Evolutionary conservation across 108 stramenopile species (phyloP), one percentile per base, ranked within the genome.

Genomic region (Pseudonitzschia multistriata): DNA sequence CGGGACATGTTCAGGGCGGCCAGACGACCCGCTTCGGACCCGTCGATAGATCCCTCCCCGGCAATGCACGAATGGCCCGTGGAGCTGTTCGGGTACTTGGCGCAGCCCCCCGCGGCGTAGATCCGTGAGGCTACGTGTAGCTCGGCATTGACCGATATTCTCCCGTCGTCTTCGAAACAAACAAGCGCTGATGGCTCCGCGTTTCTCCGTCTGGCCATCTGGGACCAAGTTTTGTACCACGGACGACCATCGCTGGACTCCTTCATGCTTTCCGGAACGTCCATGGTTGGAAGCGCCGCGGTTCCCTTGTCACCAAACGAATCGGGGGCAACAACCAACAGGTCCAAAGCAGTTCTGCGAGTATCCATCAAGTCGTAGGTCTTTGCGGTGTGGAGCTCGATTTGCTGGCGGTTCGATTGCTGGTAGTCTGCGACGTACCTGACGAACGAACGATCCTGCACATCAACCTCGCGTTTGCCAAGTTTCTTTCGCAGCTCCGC

Each of bases 91-190:
- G 90, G 88, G 78, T 80, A 90, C 62, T 83, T 85, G 35, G 93
- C 90, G 4, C 88, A 90, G 17, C 87, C 83, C 33, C 93, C 93
- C 27, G 93, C 93, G 22, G 90, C 90, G 64, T 79, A 94, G 0
- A 94, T 74, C 11, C 74, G 68, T 3, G 86, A 84, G 24, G 90
- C 89, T 14, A 84, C 93, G 55, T 63, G 53, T 17, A 91, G 82
- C 67, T 94, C 93, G 13, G 83, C 45, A 64, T 84, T 87, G 47
- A 86, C 85, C 10, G 76, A 74, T 22, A 90, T 68, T 31, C 87
- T 60, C 15, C 92, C 92, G 71, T 93, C 92, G 42, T 93, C 92
- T 25, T 86, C 74, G 56, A 79, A 93, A 69, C 92, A 91, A 11
- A 77, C 84, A 0, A 93, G 57, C 30, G 77, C 39, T 10, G 88